Percentiles rank a stretch among this genome's conserved stretches.
Conservation (phyloP, 805 yeast species). For the Hyphopichia homilentoma region DNA sequence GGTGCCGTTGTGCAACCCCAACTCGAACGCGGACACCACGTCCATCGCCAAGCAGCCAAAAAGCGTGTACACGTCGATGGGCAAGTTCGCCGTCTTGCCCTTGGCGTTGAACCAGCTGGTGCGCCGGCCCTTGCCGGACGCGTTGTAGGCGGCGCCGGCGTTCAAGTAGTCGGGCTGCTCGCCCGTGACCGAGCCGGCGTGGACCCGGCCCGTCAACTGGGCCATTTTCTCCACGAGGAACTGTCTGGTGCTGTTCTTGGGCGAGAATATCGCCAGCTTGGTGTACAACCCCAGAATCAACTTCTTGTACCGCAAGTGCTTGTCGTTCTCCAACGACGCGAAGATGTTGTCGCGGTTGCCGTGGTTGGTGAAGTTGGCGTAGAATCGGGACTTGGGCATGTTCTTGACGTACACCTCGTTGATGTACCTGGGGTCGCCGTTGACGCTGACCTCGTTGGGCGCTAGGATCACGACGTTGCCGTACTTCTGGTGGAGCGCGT, state of each 20-base stretch:
- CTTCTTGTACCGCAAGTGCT: constrained; percentile 40
- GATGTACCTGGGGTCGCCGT: constrained; percentile 45
- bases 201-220: constrained; percentile 24
- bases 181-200: constrained; percentile 26
- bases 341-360: constrained; percentile 55
- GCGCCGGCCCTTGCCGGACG: constrained; percentile 32
- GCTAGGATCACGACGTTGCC: constrained; percentile 62
- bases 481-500: constrained; percentile 48
- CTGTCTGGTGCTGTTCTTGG: constrained; percentile 23
- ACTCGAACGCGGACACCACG: constrained; percentile 56
- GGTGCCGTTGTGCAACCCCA: constrained; percentile 49
- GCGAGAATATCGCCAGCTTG: constrained; percentile 30
- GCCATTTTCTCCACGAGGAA: constrained; percentile 22
- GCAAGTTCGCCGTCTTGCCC: constrained; percentile 25
- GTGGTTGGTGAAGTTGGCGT: constrained; percentile 57
- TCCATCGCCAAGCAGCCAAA: constrained; percentile 74
- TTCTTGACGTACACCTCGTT: constrained; percentile 55
- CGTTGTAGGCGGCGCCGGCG: constrained; percentile 26
- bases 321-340: constrained; percentile 46
- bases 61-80: constrained; percentile 54
- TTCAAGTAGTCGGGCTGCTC: constrained; percentile 30
- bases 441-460: constrained; percentile 59
- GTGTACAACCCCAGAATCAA: constrained; percentile 29
- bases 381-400: constrained; percentile 55
- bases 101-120: constrained; percentile 28